Conservation (phyloP, 2,329 filamentous ascomycete genomes). For the Alternaria sp. region DNA sequence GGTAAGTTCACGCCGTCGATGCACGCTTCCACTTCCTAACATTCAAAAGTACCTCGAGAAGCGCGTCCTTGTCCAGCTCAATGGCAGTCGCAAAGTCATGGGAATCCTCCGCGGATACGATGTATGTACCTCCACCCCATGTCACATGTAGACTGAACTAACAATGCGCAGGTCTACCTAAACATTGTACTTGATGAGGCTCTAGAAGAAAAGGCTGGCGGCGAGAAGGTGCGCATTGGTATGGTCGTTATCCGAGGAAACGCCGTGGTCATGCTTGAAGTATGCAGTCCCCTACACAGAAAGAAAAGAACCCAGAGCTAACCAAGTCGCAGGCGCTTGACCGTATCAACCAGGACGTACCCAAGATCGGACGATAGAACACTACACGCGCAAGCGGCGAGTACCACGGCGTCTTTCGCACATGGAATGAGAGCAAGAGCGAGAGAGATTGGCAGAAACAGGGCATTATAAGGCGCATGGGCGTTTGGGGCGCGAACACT, state of each 20-base stretch:
- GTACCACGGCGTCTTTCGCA: conserved; percentile 3
- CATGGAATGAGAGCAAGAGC: conserved; percentile 4
- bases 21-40: conserved; percentile 30
- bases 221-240: conserved; percentile 87
- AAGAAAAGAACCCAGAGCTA: conserved; percentile 12
- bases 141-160: conserved; percentile 1
- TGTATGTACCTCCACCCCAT: conserved; percentile 64
- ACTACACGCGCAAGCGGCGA: conserved; percentile 8
- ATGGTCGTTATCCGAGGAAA: conserved; percentile 98
- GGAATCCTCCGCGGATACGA: conserved; percentile 95
- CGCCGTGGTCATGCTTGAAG: conserved; percentile 97
- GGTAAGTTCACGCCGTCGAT: conserved; percentile 60
- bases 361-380: conserved; percentile 44
- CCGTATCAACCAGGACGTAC: conserved; percentile 48
- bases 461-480: conserved; percentile 26
- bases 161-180: conserved; percentile 78
- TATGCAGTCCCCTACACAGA: conserved; percentile 11
- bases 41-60: conserved; percentile 91
- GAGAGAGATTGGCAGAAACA: conserved; percentile 16
- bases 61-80: conserved; percentile 95
- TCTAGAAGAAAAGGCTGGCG: conserved; percentile 89
- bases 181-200: conserved; percentile 98
- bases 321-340: conserved; percentile 43
- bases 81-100: conserved; percentile 96
- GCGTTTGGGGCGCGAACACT: conserved; percentile 35